A percentile compares a stretch with the other conserved stretches of the same genome.
These are phyloP conservation scores for Boeremia lycopersici DNA, from an alignment of 2,329 filamentous ascomycete species.

Conservation along the genomic window DNA sequence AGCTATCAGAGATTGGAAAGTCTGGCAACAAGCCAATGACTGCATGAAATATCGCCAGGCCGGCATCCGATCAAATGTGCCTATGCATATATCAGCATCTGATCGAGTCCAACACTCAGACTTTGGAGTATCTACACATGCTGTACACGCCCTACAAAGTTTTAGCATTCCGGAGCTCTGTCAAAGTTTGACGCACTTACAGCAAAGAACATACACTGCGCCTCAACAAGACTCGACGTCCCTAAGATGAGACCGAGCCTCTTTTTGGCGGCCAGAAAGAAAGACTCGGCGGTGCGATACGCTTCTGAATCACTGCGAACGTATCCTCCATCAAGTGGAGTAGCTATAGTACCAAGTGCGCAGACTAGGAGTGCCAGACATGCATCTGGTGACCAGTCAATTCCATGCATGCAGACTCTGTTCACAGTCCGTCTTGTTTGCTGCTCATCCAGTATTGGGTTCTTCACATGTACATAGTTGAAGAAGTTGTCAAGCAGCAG, in stretches of 20 bases:
- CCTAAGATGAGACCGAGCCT: conserved; percentile 7
- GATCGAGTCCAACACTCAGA: neutral
- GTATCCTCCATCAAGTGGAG: conserved; percentile 1
- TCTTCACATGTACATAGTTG: conserved; percentile 9
- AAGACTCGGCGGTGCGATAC: conserved; percentile 8
- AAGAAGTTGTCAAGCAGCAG: conserved; percentile 10
- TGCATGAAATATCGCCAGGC: conserved; percentile 2
- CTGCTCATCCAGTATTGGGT: conserved; percentile 12
- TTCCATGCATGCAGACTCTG: conserved; percentile 13
- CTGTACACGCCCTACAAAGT: neutral
- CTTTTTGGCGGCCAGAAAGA: conserved; percentile 7
- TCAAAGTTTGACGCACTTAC: neutral
- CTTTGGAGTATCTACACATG: neutral
- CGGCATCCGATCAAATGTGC: neutral
- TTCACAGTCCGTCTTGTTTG: conserved; percentile 1
- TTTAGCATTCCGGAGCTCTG: neutral
- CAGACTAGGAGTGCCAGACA: conserved; percentile 18
- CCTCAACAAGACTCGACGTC: conserved; percentile 2
- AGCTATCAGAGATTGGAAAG: neutral
- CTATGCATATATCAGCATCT: neutral
- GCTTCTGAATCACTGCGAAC: conserved; percentile 5
- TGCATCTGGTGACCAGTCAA: conserved; percentile 13
- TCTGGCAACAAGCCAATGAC: neutral
- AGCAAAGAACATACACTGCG: conserved; percentile 13
- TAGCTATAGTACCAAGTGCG: conserved; percentile 17